Percentiles rank a stretch among this genome's conserved stretches.
Evolutionary conservation across 106 monocot species (phyloP).

Genomic region (Dioscorea dumetorum): DNA sequence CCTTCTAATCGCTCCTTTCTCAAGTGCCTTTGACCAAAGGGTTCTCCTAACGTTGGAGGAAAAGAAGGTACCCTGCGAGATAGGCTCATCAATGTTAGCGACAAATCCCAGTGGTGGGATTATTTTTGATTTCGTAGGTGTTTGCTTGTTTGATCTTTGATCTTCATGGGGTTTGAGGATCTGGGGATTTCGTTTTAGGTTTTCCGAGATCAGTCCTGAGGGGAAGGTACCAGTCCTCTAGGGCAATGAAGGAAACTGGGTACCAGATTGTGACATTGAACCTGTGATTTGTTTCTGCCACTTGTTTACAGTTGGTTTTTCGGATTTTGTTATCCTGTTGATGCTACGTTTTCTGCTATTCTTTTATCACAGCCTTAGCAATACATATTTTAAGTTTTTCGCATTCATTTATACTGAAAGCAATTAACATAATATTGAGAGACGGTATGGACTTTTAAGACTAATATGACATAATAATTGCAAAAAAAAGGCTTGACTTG

Average conservation of each 20-base stretch:
- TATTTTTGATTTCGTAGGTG: background rate
- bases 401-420: too few species aligned
- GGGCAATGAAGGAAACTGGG: constrained; percentile 30
- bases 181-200: constrained; percentile 12
- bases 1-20: background rate
- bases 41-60: constrained; percentile 86
- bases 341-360: too few species aligned
- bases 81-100: constrained; percentile 58
- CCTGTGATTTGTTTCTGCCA: too few species aligned
- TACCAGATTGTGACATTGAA: constrained; percentile 21
- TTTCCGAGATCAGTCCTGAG: constrained; percentile 26
- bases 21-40: constrained; percentile 77
- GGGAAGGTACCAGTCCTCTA: constrained; percentile 46
- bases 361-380: too few species aligned
- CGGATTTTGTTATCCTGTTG: too few species aligned
- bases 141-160: background rate
- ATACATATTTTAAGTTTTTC: too few species aligned
- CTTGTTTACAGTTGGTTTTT: too few species aligned
- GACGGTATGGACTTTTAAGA: too few species aligned
- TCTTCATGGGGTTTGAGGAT: background rate
- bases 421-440: too few species aligned
- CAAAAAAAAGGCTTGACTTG: too few species aligned
- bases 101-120: constrained; percentile 60
- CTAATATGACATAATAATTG: too few species aligned
- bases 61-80: constrained; percentile 74